Percentiles rank a stretch among this genome's conserved stretches.
phyloP scores from a whole-genome alignment of 805 yeast genomes.

The Teunomyces kruisii region DNA sequence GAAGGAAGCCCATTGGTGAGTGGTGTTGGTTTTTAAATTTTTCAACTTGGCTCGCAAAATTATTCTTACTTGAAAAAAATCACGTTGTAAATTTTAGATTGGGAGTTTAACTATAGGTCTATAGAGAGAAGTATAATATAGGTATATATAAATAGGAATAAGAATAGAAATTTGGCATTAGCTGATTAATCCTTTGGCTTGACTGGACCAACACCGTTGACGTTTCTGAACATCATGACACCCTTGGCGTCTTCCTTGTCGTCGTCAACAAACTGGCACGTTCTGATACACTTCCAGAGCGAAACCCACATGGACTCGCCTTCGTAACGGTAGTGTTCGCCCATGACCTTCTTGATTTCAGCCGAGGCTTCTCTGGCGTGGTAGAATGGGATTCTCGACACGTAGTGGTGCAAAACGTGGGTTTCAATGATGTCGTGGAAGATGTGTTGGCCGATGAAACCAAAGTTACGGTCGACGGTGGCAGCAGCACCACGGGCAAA shows the following conservation, averaged over 20 bases:
- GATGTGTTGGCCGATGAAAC: conserved; percentile 72
- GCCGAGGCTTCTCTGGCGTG: conserved; percentile 78
- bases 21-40: conserved; percentile 2
- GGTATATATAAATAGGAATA: neutral
- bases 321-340: conserved; percentile 66
- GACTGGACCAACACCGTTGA: conserved; percentile 47
- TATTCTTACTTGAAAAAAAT: neutral
- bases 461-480: conserved; percentile 81
- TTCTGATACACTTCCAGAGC: conserved; percentile 62
- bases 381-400: conserved; percentile 83
- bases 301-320: conserved; percentile 74
- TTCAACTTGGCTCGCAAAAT: neutral
- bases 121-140: neutral
- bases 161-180: too few species aligned
- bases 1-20: conserved; percentile 4
- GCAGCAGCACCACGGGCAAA: conserved; percentile 90
- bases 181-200: conserved; percentile 20
- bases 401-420: conserved; percentile 84
- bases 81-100: neutral
- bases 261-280: conserved; percentile 74
- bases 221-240: conserved; percentile 71
- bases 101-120: too few species aligned
- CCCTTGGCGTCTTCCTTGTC: conserved; percentile 69
- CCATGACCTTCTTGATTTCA: conserved; percentile 82
- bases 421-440: conserved; percentile 92